These are phyloP conservation scores for Fimicolochytrium jonesii DNA, from an alignment of 192 early-diverging fungal genomes.

Conservation along the genomic window DNA sequence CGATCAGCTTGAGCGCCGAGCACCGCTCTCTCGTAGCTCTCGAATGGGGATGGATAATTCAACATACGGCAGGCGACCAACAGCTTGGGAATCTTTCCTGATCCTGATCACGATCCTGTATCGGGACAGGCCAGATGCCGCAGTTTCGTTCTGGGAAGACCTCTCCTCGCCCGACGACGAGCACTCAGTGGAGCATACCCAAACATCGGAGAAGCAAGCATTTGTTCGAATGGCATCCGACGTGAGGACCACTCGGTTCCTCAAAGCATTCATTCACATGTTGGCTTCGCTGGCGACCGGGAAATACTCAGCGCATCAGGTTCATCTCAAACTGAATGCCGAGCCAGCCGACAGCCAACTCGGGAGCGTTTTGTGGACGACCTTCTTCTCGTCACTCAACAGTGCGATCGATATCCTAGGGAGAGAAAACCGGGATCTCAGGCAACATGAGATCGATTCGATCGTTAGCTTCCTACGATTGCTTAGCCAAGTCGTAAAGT, in stretches of 20 bases:
- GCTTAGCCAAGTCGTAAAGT: conserved; percentile 69
- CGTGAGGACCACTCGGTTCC: conserved; percentile 27
- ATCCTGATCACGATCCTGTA: conserved; percentile 69
- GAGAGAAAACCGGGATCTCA: conserved; percentile 50
- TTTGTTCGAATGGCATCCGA: conserved; percentile 49
- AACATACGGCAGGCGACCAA: background rate
- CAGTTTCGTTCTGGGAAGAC: conserved; percentile 41
- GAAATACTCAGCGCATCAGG: conserved; percentile 54
- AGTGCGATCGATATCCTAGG: conserved; percentile 48
- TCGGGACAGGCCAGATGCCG: conserved; percentile 67
- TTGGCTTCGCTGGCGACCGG: conserved; percentile 81
- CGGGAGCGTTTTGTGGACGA: conserved; percentile 57
- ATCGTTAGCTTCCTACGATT: conserved; percentile 75
- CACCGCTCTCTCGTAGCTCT: no score
- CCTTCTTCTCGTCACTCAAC: conserved; percentile 70
- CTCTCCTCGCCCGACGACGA: conserved; percentile 1
- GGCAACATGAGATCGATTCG: conserved; percentile 65
- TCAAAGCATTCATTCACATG: conserved; percentile 70
- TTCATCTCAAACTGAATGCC: conserved; percentile 52
- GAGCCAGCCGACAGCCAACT: conserved; percentile 14
- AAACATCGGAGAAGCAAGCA: conserved; percentile 33
- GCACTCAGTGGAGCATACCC: background rate
- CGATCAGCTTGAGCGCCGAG: conserved; percentile 5
- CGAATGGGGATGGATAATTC: no score
- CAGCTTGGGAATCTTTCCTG: conserved; percentile 63